Conservation (phyloP, 345 rosid species). For the Microthlaspi erraticum region DNA sequence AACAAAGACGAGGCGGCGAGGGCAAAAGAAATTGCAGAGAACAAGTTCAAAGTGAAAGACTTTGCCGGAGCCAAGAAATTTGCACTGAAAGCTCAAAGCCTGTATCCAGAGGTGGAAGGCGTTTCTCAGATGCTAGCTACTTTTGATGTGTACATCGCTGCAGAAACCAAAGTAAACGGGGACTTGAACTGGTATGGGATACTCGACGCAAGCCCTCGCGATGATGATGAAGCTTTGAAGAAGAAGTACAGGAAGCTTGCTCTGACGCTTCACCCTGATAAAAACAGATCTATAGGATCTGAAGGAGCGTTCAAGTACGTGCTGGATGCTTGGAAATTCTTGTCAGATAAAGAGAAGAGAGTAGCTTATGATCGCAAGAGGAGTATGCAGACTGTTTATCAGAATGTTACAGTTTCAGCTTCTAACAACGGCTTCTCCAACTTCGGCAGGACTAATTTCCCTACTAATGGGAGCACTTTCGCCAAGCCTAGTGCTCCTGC, state of each 20-base stretch:
- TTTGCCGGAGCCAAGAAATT: slow-evolving; percentile 63
- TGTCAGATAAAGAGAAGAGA: slow-evolving; percentile 70
- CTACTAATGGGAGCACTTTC: slow-evolving; percentile 42
- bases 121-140: slow-evolving; percentile 62
- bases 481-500: slow-evolving; percentile 44
- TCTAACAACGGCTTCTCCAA: slow-evolving; percentile 54
- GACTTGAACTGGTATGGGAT: slow-evolving; percentile 66
- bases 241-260: slow-evolving; percentile 71
- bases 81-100: slow-evolving; percentile 69
- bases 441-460: slow-evolving; percentile 45
- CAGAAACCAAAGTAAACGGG: slow-evolving; percentile 52
- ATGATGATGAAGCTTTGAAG: slow-evolving; percentile 61
- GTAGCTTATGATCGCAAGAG: slow-evolving; percentile 61
- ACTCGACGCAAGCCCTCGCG: slow-evolving; percentile 56
- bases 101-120: slow-evolving; percentile 65
- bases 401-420: slow-evolving; percentile 50
- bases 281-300: slow-evolving; percentile 64
- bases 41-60: slow-evolving; percentile 59
- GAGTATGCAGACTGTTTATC: slow-evolving; percentile 44
- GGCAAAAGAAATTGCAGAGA: slow-evolving; percentile 75
- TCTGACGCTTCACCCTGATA: slow-evolving; percentile 72
- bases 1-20: slow-evolving; percentile 69
- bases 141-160: slow-evolving; percentile 57
- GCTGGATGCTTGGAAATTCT: slow-evolving; percentile 72
- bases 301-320: slow-evolving; percentile 75